Base-by-base conservation (phyloP, 768 basidiomycete genomes). In the Peribolospora kevripleyi region DNA sequence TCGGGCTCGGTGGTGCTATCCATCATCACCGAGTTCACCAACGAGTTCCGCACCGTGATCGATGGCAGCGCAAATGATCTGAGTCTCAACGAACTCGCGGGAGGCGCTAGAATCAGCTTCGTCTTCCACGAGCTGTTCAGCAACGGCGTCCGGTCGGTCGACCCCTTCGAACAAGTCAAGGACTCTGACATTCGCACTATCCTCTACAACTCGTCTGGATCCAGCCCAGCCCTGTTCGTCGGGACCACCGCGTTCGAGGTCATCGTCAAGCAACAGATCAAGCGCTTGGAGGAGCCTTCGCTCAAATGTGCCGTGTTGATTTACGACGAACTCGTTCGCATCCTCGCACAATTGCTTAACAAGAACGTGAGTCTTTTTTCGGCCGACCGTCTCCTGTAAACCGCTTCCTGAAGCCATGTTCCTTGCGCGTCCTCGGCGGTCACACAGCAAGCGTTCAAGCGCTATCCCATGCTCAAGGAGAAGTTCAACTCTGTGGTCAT, bases 51-150 rank as follows among this genome's bases (percentile, higher is more conserved):
- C 56, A 84, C 84, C 9, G 81, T 84, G 45, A 93, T 98, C 61
- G 93, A 98, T 66, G 93, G 93, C 68, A 88, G 84, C 70, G 88
- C 87, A 39, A 90, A 91, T 64, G 93, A 98, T 66, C 71, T 97
- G 42, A 82, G 84, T 1, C 66, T 93, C 64, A 97, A 97, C 64
- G 93, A 98, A 69, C 75, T 98, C 25, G 86, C 84, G n/a, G 93
- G 93, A 63, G 93, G 93, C 67, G 93, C 93, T 39, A 79, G 93
- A 68, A 97, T 98, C 73, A 84, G 82, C 64, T 98, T 95, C 65
- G 93, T 98, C 53, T 98, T 90, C 74, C 93, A 98, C 67, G 93
- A 98, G 66, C 69, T 97, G 56, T 98, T 84, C 76, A 93, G 90
- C 70, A 90, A 82, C 64, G 93, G 93, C 57, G 77, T 98, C 67